Conservation (phyloP, 805 yeast species). For the Kodamaea restingae region DNA sequence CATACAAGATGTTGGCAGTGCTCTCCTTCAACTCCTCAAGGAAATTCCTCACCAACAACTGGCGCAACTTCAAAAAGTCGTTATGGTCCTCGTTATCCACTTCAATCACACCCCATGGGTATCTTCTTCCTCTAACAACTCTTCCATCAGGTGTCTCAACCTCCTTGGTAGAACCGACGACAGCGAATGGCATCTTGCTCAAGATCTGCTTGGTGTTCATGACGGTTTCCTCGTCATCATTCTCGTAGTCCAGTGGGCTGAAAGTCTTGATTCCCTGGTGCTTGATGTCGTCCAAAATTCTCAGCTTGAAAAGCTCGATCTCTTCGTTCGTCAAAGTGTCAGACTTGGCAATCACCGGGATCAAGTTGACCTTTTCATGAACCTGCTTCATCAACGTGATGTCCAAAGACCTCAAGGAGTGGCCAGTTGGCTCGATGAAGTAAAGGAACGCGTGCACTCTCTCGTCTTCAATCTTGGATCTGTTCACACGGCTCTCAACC, state of each 20-base stretch:
- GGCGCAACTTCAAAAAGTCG: constrained; percentile 86
- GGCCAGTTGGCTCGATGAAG: constrained; percentile 97
- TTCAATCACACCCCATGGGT: constrained; percentile 97
- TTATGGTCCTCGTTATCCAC: constrained; percentile 92
- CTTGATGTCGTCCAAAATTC: constrained; percentile 72
- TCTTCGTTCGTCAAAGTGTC: constrained; percentile 91
- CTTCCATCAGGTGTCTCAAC: constrained; percentile 73
- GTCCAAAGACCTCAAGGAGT: constrained; percentile 83
- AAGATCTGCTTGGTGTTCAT: constrained; percentile 62
- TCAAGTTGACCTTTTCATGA: constrained; percentile 86
- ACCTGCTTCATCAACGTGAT: constrained; percentile 82
- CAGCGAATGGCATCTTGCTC: constrained; percentile 82
- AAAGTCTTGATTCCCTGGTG: constrained; percentile 70
- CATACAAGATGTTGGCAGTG: constrained; percentile 74
- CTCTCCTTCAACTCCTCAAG: constrained; percentile 91
- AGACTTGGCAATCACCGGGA: constrained; percentile 92
- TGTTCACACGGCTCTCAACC: constrained; percentile 76
- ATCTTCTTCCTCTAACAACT: constrained; percentile 81
- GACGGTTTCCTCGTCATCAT: constrained; percentile 81
- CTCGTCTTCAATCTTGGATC: constrained; percentile 68
- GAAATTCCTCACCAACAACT: constrained; percentile 81
- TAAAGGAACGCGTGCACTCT: constrained; percentile 91
- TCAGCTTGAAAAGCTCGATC: constrained; percentile 65
- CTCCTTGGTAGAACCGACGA: constrained; percentile 81
- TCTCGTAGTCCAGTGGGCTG: constrained; percentile 70